Evolutionary conservation across 148 eudicot species (phyloP).

Genomic region (Limonium bicolor): DNA sequence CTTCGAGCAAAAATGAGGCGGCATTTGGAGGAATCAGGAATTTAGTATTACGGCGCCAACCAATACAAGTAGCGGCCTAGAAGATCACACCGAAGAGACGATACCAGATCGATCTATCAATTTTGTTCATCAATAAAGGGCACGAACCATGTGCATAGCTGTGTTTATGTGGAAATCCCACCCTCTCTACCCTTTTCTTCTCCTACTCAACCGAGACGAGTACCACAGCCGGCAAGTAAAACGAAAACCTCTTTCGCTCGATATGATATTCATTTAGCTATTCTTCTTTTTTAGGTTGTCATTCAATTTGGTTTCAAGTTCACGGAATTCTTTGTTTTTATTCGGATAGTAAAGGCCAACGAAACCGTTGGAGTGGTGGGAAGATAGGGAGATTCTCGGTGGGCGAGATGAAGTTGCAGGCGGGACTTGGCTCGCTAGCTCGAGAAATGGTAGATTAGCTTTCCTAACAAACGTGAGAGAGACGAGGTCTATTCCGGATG

Average conservation of each 20-base stretch:
- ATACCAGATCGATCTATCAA: too few relatives aligned
- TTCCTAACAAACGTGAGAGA: constrained; percentile 81
- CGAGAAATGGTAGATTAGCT: constrained; percentile 49
- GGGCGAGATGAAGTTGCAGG: constrained; percentile 73
- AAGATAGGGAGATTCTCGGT: constrained; percentile 56
- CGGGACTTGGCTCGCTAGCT: constrained; percentile 80
- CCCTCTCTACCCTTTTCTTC: constrained; percentile 64
- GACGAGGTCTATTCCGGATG: constrained; percentile 11
- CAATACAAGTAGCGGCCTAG: too few relatives aligned
- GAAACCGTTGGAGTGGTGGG: constrained; percentile 68
- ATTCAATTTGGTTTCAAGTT: background rate
- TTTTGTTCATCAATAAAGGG: too few relatives aligned
- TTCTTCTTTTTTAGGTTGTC: background rate
- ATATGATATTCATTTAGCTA: background rate
- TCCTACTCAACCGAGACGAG: constrained; percentile 75
- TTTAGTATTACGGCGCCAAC: too few relatives aligned
- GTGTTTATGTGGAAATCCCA: constrained; percentile 70
- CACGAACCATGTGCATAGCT: constrained; percentile 50
- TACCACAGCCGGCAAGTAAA: constrained; percentile 41
- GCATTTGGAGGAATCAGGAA: too few relatives aligned
- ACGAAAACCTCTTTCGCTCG: background rate
- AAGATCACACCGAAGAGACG: too few relatives aligned
- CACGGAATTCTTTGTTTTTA: background rate
- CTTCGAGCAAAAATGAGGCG: too few relatives aligned
- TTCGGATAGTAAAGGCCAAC: constrained; percentile 32